Base-by-base conservation (phyloP, 768 basidiomycete genomes). In the Trametes cingulata region DNA sequence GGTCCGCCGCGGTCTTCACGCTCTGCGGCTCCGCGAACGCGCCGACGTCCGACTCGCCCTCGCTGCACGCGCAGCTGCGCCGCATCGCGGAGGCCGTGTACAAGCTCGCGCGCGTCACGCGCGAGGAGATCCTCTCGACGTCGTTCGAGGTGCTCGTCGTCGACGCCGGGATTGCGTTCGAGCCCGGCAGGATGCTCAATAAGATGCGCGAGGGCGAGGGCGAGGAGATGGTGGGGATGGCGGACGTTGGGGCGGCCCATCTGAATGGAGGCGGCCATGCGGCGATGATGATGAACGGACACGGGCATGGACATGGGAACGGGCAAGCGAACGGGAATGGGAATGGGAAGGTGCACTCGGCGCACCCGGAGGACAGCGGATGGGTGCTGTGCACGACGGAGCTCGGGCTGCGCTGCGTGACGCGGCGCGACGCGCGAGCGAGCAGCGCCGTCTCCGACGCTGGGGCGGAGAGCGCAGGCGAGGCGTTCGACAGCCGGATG, bases 81-180 rank as follows among this genome's bases (percentile, higher is more conserved):
- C 81, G 87, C 17, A 85, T 92, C 42, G 83, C 88, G 12, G 82
- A 80, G 52, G 78, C 86, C 0, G 86, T 85, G 20, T 82, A 82
- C 68, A 79, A 79, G 59, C 75, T 92, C 29, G 86, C 87, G 12
- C 80, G 78, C 49, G 82, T 89, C 40, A 80, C 82, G 36, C 77
- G 83, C 49, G 88, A 92, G 66, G 89, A 90, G 60, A 89, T 90
- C 67, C 82, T 92, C 77, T 88, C 86, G 2, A 87, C 89, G 2
- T 85, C 80, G 58, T 92, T 91, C 66, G 87, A 91, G 65, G 80
- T 91, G 36, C 72, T 87, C 40, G 79, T 83, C 19, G 81, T 84
- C 1, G 85, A 87, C 58, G 78, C 81, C 33, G 82, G 81, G 2
- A 75, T 76, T 17, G 13, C 72, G 12, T 87, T 84, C 66, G 79